Conservation (phyloP, 371 early-diverging fungal species). For the Mycotypha africana region DNA sequence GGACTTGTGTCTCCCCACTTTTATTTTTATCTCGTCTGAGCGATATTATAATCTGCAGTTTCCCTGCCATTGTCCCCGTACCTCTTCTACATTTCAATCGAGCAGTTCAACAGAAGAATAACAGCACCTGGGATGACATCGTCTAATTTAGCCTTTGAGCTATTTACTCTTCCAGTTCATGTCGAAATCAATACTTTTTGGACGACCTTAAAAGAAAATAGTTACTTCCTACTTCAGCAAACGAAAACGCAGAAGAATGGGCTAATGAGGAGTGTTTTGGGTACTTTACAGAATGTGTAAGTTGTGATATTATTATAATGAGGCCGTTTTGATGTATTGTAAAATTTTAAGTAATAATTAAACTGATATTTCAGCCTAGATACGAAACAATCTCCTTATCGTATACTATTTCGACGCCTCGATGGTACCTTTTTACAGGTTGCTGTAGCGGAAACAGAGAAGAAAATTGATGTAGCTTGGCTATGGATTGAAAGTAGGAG, state of each 20-base stretch:
- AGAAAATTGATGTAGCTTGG: conserved; percentile 84
- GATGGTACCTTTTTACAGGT: conserved; percentile 52
- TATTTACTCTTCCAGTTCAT: conserved; percentile 37
- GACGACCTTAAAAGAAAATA: conserved; percentile 55
- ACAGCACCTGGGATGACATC: conserved; percentile 1
- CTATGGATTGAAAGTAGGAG: conserved; percentile 77
- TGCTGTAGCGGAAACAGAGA: conserved; percentile 75
- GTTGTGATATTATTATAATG: too few species aligned
- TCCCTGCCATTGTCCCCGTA: too few species aligned
- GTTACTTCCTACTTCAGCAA: conserved; percentile 66
- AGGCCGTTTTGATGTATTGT: too few species aligned
- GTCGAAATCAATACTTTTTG: conserved; percentile 46
- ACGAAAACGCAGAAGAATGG: conserved; percentile 54
- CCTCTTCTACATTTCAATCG: too few species aligned
- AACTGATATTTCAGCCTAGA: conserved; percentile 59
- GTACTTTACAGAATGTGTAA: conserved; percentile 81
- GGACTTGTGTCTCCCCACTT: too few species aligned
- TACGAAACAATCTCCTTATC: conserved; percentile 90
- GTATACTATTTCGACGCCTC: conserved; percentile 71
- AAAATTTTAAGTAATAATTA: too few species aligned
- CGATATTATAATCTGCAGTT: too few species aligned
- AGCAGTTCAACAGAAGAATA: too few species aligned
- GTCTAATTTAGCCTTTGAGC: conserved; percentile 19
- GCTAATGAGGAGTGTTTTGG: conserved; percentile 65
- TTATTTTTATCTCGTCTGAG: too few species aligned